Percentiles rank a stretch among this genome's conserved stretches.
Evolutionary conservation across 805 yeast species (phyloP).

Genomic region (Cyberlindnera suaveolens): DNA sequence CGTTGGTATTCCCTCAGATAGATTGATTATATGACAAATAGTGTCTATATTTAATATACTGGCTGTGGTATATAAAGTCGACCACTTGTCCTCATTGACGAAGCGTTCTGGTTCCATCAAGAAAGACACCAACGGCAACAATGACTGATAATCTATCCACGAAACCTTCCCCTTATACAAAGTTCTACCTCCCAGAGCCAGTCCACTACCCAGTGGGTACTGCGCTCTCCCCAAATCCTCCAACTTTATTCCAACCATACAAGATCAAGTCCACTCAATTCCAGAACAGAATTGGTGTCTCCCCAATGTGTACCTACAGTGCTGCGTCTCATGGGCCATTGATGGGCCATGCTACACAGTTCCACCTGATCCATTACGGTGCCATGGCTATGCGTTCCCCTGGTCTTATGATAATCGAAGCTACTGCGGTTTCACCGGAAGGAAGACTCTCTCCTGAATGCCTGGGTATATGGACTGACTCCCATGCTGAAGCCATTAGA

Average conservation of each 20-base stretch:
- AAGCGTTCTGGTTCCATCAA: too few relatives aligned
- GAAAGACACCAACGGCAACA: too few relatives aligned
- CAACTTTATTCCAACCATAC: conserved; percentile 18
- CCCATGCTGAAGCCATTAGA: conserved; percentile 36
- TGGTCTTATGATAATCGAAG: conserved; percentile 43
- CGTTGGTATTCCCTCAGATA: too few relatives aligned
- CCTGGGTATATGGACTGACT: conserved; percentile 45
- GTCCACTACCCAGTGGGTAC: conserved; percentile 8
- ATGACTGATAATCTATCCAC: background rate
- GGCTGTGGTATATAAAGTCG: too few relatives aligned
- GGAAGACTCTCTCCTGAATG: conserved; percentile 40
- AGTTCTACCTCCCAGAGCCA: conserved; percentile 9
- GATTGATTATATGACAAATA: too few relatives aligned
- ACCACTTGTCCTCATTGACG: too few relatives aligned
- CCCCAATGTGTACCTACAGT: conserved; percentile 53
- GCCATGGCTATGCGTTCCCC: conserved; percentile 42
- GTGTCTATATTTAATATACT: too few relatives aligned
- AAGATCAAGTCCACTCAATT: conserved; percentile 21
- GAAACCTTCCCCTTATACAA: background rate
- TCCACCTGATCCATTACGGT: conserved; percentile 46
- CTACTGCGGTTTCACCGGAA: conserved; percentile 33
- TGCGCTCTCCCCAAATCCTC: conserved; percentile 10
- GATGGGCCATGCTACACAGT: conserved; percentile 38
- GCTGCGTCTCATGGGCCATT: conserved; percentile 22
- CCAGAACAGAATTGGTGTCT: conserved; percentile 47